Conservation (phyloP, 352 stramenopile species). For the Peronospora destructor region DNA sequence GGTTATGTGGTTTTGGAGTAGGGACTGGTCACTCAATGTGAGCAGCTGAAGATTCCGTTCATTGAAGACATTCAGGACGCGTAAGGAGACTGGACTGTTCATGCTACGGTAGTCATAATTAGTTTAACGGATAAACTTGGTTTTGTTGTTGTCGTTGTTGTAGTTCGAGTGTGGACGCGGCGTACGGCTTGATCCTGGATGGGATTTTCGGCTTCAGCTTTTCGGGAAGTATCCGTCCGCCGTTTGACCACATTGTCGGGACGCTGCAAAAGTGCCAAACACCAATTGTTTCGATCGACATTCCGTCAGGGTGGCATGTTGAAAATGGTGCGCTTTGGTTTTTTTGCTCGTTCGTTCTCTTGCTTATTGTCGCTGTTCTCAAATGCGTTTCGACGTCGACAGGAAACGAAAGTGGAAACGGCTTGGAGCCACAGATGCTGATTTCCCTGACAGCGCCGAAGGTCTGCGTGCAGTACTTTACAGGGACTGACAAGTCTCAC, state of each 20-base stretch:
- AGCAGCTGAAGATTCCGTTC: slow-evolving; percentile 77
- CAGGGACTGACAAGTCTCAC: slow-evolving; percentile 72
- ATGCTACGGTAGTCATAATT: neutral
- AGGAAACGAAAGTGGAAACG: slow-evolving; percentile 66
- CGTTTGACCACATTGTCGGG: slow-evolving; percentile 87
- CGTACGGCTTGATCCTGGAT: slow-evolving; percentile 93
- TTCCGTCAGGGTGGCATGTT: slow-evolving; percentile 97
- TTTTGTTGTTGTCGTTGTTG: neutral
- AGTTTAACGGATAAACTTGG: slow-evolving; percentile 1
- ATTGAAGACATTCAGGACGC: slow-evolving; percentile 39
- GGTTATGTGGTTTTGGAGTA: slow-evolving; percentile 13
- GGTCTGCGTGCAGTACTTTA: slow-evolving; percentile 85
- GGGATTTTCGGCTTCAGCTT: slow-evolving; percentile 99
- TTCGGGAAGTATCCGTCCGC: slow-evolving; percentile 76
- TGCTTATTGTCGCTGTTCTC: slow-evolving; percentile 1
- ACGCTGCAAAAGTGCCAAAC: slow-evolving; percentile 46
- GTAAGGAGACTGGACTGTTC: slow-evolving; percentile 23
- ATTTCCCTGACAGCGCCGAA: slow-evolving; percentile 98
- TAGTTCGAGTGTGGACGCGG: slow-evolving; percentile 40
- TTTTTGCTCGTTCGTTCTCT: neutral
- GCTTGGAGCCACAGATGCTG: slow-evolving; percentile 90
- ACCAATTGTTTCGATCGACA: slow-evolving; percentile 95
- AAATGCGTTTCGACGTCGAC: neutral
- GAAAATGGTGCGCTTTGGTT: slow-evolving; percentile 56
- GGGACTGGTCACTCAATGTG: slow-evolving; percentile 69